phyloP scores from a whole-genome alignment of 331 rosid genomes.

The Arachis monticola region DNA sequence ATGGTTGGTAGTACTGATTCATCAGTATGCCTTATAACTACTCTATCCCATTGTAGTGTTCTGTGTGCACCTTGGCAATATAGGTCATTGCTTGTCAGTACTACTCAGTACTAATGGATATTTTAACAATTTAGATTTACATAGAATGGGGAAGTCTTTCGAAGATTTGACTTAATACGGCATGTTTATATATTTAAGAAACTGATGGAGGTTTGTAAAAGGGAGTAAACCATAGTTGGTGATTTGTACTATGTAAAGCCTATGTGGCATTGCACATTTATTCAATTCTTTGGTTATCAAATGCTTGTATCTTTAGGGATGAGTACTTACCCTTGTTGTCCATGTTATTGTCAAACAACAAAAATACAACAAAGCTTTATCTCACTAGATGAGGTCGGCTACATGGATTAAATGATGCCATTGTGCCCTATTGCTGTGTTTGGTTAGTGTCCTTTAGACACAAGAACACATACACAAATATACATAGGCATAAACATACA shows the following conservation, averaged over 20 bases:
- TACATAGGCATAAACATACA: no score
- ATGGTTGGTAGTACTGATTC: constrained; percentile 24
- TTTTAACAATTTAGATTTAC: constrained; percentile 28
- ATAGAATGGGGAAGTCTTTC: constrained; percentile 5
- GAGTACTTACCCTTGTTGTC: neutral
- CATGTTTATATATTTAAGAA: neutral
- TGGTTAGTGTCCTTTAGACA: no score
- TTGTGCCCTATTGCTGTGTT: no score
- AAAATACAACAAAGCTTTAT: neutral
- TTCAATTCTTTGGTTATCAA: constrained; percentile 17
- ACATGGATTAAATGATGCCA: no score
- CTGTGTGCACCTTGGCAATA: constrained; percentile 6
- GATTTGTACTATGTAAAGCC: constrained; percentile 10
- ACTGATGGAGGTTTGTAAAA: neutral
- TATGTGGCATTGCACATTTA: neutral
- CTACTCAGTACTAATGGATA: constrained; percentile 1
- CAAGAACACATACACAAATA: no score
- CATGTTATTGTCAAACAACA: no score
- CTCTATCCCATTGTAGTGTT: constrained; percentile 1
- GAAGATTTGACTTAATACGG: neutral
- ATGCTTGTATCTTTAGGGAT: neutral
- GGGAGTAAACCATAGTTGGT: neutral
- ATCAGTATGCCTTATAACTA: constrained; percentile 10
- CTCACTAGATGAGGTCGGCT: no score
- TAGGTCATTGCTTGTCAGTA: constrained; percentile 12